A percentile compares a stretch with the other conserved stretches of the same genome.
These are phyloP conservation scores for Candida sanyaensis DNA, from an alignment of 1,139 yeast species.

Conservation along the genomic window DNA sequence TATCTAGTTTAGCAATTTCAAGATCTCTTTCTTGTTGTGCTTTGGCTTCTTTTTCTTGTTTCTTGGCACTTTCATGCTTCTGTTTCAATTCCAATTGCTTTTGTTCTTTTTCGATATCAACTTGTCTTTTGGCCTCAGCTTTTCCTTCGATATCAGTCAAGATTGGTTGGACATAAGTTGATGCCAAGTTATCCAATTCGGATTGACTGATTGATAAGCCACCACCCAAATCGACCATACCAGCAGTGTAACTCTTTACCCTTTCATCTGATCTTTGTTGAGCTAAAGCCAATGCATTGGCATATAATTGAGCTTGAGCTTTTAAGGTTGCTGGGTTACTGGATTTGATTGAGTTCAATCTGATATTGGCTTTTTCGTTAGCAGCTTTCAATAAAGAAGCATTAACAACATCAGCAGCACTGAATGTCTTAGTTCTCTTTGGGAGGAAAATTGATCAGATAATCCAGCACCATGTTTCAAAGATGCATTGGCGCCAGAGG, in stretches of 20 bases:
- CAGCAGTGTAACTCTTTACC: slow-evolving; percentile 43
- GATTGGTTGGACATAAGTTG: slow-evolving; percentile 82
- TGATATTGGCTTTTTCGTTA: slow-evolving; percentile 54
- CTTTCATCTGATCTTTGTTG: slow-evolving; percentile 64
- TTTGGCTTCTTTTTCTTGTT: slow-evolving; percentile 51
- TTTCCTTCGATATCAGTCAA: slow-evolving; percentile 70
- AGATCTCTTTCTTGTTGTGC: slow-evolving; percentile 43
- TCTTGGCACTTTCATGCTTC: slow-evolving; percentile 49
- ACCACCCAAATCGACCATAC: slow-evolving; percentile 82
- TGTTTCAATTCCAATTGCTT: slow-evolving; percentile 36
- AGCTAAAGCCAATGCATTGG: slow-evolving; percentile 61
- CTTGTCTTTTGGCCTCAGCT: slow-evolving; percentile 70
- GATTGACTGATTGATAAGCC: slow-evolving; percentile 76
- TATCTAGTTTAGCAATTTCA: slow-evolving; percentile 40
- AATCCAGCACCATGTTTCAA: slow-evolving; percentile 32
- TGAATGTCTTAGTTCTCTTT: slow-evolving; percentile 35
- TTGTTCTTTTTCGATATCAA: slow-evolving; percentile 44
- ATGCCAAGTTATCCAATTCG: slow-evolving; percentile 83
- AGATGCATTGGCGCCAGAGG: slow-evolving; percentile 41
- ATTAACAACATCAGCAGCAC: slow-evolving; percentile 50
- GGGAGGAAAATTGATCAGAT: slow-evolving; percentile 26
- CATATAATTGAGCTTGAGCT: slow-evolving; percentile 46
- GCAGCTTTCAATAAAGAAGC: slow-evolving; percentile 64
- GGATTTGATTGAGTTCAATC: slow-evolving; percentile 43
- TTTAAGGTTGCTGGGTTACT: slow-evolving; percentile 37